Evolutionary conservation across 1,284 basidiomycete species (phyloP).

Genomic region (Leccinum insigne): DNA sequence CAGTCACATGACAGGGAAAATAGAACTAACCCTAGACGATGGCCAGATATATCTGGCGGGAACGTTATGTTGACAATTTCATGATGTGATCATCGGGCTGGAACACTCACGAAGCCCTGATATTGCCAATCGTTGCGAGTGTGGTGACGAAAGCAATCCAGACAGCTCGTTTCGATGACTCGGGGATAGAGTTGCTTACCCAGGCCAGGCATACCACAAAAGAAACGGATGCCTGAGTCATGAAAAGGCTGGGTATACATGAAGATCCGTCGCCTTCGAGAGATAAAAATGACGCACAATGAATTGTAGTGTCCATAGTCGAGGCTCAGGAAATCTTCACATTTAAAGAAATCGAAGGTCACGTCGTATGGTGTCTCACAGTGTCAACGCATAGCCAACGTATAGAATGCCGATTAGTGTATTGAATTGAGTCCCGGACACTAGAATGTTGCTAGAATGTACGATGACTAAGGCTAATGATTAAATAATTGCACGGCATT

Average conservation of each 20-base stretch:
- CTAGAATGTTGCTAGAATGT: too few relatives aligned
- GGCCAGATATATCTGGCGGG: conserved; percentile 44
- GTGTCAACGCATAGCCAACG: too few relatives aligned
- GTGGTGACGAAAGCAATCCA: conserved; percentile 53
- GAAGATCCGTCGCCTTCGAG: not conserved
- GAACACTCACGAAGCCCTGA: conserved; percentile 48
- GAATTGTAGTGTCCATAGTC: conserved; percentile 51
- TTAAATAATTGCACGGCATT: not conserved
- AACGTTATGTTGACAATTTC: not conserved
- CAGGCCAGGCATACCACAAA: conserved; percentile 52
- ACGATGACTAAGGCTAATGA: not conserved
- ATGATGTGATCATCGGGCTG: too few relatives aligned
- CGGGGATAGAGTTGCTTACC: conserved; percentile 52
- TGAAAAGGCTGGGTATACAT: conserved; percentile 42
- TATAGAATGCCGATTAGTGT: conserved; percentile 76
- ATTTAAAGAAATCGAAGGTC: too few relatives aligned
- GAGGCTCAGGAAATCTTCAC: too few relatives aligned
- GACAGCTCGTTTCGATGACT: conserved; percentile 52
- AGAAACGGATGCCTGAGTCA: conserved; percentile 53
- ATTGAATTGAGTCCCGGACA: conserved; percentile 59
- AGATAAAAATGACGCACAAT: conserved; percentile 33
- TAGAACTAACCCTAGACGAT: conserved; percentile 46
- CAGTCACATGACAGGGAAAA: not conserved
- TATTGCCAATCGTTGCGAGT: conserved; percentile 52
- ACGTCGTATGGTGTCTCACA: too few relatives aligned